Conservation (phyloP, 768 basidiomycete genomes). For the Psilocybe tampanensis region DNA sequence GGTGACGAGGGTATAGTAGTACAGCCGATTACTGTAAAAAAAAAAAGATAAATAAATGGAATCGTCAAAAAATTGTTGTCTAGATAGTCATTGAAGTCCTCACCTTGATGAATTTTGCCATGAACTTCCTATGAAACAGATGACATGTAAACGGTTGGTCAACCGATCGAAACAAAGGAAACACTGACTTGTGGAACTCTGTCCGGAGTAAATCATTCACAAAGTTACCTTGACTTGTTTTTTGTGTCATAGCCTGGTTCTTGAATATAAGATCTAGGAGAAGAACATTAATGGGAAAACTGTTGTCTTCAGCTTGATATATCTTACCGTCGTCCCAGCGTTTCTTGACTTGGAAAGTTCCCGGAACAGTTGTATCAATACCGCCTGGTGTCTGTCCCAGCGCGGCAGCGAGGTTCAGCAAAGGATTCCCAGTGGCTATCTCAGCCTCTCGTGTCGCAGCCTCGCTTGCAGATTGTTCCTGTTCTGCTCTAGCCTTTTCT, state of each 20-base stretch:
- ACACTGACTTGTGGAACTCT: slow-evolving; percentile 86
- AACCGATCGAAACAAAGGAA: neutral
- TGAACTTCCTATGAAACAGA: slow-evolving; percentile 69
- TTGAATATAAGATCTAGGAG: slow-evolving; percentile 92
- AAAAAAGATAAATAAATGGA: neutral
- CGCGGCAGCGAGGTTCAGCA: slow-evolving; percentile 90
- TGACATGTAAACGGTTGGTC: neutral
- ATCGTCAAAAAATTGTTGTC: slow-evolving; percentile 2
- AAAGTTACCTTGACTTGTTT: slow-evolving; percentile 72
- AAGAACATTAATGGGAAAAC: slow-evolving; percentile 5
- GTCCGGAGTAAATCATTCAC: slow-evolving; percentile 95
- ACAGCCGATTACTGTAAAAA: slow-evolving; percentile 24
- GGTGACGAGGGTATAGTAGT: slow-evolving; percentile 19
- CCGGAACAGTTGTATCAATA: slow-evolving; percentile 71
- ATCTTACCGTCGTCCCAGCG: slow-evolving; percentile 92
- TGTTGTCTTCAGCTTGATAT: slow-evolving; percentile 1
- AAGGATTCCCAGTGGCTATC: slow-evolving; percentile 85
- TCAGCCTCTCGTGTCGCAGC: slow-evolving; percentile 74
- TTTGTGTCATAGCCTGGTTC: slow-evolving; percentile 84
- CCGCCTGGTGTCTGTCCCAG: slow-evolving; percentile 75
- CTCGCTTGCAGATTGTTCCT: slow-evolving; percentile 64
- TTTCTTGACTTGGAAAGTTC: slow-evolving; percentile 89
- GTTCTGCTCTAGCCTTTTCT: slow-evolving; percentile 84
- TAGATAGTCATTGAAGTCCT: slow-evolving; percentile 8
- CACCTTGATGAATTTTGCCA: slow-evolving; percentile 90